Base-by-base conservation (phyloP, 192 early-diverging fungal genomes). In the Ramicandelaber brevisporus region DNA sequence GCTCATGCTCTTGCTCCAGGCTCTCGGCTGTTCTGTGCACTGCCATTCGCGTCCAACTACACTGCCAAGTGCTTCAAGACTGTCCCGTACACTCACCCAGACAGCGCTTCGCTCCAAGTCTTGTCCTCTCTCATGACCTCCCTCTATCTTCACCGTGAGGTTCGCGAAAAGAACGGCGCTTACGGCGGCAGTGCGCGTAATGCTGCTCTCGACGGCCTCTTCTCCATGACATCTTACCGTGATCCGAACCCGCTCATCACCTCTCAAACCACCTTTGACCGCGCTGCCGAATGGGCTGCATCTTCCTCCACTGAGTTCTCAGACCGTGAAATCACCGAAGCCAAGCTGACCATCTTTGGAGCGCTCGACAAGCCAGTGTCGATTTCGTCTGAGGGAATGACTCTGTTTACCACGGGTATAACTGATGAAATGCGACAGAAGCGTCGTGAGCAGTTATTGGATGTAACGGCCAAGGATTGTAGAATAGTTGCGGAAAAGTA, bases 161-260 rank as follows among this genome's bases (percentile, higher is more conserved):
- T 96, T 28, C 72, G 89, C 40, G 89, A 96, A 41, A 85, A 80
- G 59, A 83, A 83, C 42, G 89, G 89, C 16, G 89, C 89, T 2
- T 96, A 96, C 48, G 85, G 87, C 14, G 89, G 78, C n/a, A 84
- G 84, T 6, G 68, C 81, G 1, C 33, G 41, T 1, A 85, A 75
- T 48, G 57, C 62, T n/a, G 48, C 70, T 0, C 39, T 67, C 0
- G 70, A 70, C 11, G 87, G 85, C 8, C 33, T 81, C 7, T 74
- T 92, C 36, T 72, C 72, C 1, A 78, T 92, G 51, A 84, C 57
- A 36, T 87, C 87, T 16, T 96, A 96, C 60, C 72, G 89, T 20
- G 89, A 96, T 42, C 89, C 89, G 6, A 61, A 57, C 18, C 59
- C 72, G 1, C 33, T 67, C 23, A 55, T 67, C 31, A 85, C 89